Percentiles rank a stretch among this genome's conserved stretches.
phyloP scores from a whole-genome alignment of 23 red algal species.

The Cyanidium caldarium region DNA sequence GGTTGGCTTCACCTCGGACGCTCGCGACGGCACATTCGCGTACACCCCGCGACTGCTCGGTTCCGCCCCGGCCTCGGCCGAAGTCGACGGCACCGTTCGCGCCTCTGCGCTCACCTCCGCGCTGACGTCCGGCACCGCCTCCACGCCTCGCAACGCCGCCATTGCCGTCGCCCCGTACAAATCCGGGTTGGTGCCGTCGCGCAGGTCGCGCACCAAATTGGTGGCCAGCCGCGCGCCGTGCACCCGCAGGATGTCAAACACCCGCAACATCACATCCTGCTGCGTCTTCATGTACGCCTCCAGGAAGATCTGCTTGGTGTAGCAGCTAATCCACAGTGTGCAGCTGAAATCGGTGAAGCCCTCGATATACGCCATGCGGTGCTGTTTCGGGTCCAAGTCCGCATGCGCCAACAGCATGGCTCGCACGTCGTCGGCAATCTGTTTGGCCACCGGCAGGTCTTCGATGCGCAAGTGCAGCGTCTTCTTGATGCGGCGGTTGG shows the following conservation, averaged over 20 bases:
- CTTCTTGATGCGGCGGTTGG: slow-evolving; percentile 87
- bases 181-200: slow-evolving; percentile 69
- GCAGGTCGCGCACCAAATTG: slow-evolving; percentile 47
- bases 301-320: slow-evolving; percentile 95
- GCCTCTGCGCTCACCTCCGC: no score
- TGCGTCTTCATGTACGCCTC: slow-evolving; percentile 64
- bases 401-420: slow-evolving; percentile 31
- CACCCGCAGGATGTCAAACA: slow-evolving; percentile 61
- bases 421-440: slow-evolving; percentile 36
- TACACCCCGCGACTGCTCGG: no score
- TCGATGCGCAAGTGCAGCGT: slow-evolving; percentile 65
- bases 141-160: no score
- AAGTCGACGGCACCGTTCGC: no score
- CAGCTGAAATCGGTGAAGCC: slow-evolving; percentile 63
- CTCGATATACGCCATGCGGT: slow-evolving; percentile 78
- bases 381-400: slow-evolving; percentile 78
- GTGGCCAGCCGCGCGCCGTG: slow-evolving; percentile 62
- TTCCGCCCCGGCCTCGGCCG: no score
- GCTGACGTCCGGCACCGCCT: no score
- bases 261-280: slow-evolving; percentile 73
- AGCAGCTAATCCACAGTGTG: slow-evolving; percentile 88
- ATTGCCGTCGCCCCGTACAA: slow-evolving; percentile 26
- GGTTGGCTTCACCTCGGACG: no score
- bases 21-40: no score
- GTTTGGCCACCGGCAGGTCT: slow-evolving; percentile 54